Evolutionary conservation across 805 yeast species (phyloP).

Genomic region (Maudiozyma barnettii): DNA sequence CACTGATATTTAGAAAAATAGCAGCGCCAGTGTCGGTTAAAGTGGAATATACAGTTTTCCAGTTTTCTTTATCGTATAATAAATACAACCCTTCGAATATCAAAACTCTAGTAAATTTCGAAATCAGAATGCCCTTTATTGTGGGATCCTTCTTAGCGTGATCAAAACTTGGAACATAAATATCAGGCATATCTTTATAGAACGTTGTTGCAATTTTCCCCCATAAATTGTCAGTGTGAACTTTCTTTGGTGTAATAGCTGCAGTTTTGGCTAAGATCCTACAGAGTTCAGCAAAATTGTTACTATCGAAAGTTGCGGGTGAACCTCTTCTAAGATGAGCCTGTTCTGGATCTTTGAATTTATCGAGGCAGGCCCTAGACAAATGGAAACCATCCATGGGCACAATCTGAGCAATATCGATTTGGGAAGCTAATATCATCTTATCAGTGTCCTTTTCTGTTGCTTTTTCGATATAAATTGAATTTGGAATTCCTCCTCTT

Average conservation of each 20-base stretch:
- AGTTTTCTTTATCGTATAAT: conserved; percentile 46
- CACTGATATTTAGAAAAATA: conserved; percentile 44
- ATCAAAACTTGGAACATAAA: conserved; percentile 61
- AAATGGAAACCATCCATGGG: conserved; percentile 77
- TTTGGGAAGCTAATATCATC: conserved; percentile 1
- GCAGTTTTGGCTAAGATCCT: conserved; percentile 14
- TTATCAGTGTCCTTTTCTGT: not conserved
- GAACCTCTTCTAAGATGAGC: conserved; percentile 72
- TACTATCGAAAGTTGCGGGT: conserved; percentile 73
- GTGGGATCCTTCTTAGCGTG: conserved; percentile 69
- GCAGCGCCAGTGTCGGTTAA: conserved; percentile 22
- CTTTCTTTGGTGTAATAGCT: conserved; percentile 10
- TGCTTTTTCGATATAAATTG: conserved; percentile 9
- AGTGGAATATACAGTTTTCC: conserved; percentile 33
- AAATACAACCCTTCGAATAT: conserved; percentile 74
- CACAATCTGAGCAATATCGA: conserved; percentile 35
- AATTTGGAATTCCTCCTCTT: conserved; percentile 25
- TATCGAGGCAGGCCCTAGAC: conserved; percentile 39
- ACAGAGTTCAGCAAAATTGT: conserved; percentile 25
- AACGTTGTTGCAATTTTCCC: conserved; percentile 15
- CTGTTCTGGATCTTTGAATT: conserved; percentile 42
- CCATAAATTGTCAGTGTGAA: conserved; percentile 4
- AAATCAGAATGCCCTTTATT: conserved; percentile 40
- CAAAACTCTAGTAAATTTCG: conserved; percentile 41
- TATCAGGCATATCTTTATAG: conserved; percentile 25